A percentile compares a stretch with the other conserved stretches of the same genome.
Conservation (phyloP, 2,329 filamentous ascomycete genomes). For the Chalaropsis thielavioides region DNA sequence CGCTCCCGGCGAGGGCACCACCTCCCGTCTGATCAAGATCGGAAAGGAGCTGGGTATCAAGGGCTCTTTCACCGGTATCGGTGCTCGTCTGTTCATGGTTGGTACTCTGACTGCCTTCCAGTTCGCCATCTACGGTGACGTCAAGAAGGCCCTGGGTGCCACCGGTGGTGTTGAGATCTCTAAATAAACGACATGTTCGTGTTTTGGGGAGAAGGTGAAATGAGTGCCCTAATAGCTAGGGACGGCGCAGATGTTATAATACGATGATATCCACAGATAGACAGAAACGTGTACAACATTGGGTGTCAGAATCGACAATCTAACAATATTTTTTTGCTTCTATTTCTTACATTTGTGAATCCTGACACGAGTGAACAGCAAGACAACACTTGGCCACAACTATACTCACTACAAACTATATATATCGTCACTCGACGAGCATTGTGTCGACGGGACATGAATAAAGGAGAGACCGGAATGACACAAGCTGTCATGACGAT, state of each 20-base stretch:
- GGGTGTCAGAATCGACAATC: slow-evolving; percentile 10
- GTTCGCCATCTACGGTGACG: slow-evolving; percentile 75
- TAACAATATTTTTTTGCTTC: slow-evolving; percentile 5
- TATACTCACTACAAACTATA: no score
- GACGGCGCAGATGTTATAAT: slow-evolving; percentile 17
- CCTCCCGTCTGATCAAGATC: slow-evolving; percentile 72
- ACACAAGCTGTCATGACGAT: not conserved
- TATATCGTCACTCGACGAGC: no score
- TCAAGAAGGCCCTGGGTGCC: slow-evolving; percentile 56
- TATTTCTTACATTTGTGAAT: not conserved
- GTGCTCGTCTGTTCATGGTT: slow-evolving; percentile 50
- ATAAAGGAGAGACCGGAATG: not conserved
- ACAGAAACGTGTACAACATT: slow-evolving; percentile 18
- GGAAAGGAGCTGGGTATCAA: slow-evolving; percentile 68
- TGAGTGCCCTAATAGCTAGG: slow-evolving; percentile 1
- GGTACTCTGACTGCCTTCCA: slow-evolving; percentile 65
- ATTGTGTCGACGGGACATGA: no score
- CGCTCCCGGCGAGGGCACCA: slow-evolving; percentile 70
- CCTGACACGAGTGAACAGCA: no score
- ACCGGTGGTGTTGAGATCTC: slow-evolving; percentile 62
- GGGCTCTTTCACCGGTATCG: slow-evolving; percentile 68
- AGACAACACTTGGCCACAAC: no score
- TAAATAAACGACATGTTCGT: slow-evolving; percentile 26
- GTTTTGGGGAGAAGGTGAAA: not conserved
- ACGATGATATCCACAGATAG: slow-evolving; percentile 18